These are phyloP conservation scores for Ustilago cynodontis DNA, from an alignment of 1,284 basidiomycete genomes.

Conservation along the genomic window DNA sequence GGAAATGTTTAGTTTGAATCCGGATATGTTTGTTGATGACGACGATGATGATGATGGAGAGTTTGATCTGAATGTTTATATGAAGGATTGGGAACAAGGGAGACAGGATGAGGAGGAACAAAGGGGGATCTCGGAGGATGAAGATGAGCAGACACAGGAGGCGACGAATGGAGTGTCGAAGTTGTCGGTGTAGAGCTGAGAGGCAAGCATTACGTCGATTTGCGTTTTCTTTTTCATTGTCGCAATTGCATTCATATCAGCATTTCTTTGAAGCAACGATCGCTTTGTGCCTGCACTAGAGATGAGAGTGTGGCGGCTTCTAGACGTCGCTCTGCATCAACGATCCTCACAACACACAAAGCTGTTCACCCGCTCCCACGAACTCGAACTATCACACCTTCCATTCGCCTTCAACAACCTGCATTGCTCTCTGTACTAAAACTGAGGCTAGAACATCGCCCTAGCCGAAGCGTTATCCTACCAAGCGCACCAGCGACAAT, in stretches of 20 bases:
- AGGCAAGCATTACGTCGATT: no score
- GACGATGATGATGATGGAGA: slow-evolving; percentile 73
- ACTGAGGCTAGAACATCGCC: background rate
- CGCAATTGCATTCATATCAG: no score
- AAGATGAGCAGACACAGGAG: background rate
- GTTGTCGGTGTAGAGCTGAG: slow-evolving; percentile 14
- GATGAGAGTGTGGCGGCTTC: no score
- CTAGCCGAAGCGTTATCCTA: background rate
- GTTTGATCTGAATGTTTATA: slow-evolving; percentile 64
- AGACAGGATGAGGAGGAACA: slow-evolving; percentile 56
- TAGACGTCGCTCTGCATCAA: background rate
- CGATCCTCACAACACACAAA: background rate
- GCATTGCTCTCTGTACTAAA: background rate
- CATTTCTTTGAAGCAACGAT: background rate
- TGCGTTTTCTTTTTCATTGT: no score
- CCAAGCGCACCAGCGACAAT: background rate
- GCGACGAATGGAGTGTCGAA: slow-evolving; percentile 23
- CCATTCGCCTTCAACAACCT: background rate
- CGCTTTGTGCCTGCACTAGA: no score
- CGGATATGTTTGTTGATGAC: slow-evolving; percentile 88
- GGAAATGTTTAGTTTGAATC: slow-evolving; percentile 92
- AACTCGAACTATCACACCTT: background rate
- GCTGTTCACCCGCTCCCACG: background rate
- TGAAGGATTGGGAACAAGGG: slow-evolving; percentile 63
- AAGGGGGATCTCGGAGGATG: slow-evolving; percentile 32